Evolutionary conservation across 495 filamentous ascomycete species (phyloP), one percentile per base, ranked within the genome.

Genomic region (Penicillium maclennaniae): DNA sequence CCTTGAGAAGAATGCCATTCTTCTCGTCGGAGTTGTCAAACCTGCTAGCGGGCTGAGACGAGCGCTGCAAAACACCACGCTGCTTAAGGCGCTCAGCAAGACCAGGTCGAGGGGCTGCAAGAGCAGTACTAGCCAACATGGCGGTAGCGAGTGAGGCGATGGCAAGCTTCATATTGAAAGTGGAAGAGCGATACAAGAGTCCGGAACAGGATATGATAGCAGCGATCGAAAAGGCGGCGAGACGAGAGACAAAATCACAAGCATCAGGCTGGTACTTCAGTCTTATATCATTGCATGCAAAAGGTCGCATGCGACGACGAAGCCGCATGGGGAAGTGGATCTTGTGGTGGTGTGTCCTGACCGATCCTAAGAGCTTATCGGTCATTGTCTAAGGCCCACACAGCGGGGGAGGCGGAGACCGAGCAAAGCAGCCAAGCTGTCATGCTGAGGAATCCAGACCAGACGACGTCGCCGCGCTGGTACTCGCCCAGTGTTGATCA

Each of bases 151-250:
- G 10, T 19, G 60, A 38, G 6, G 54, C 47, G 23, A 45, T 50
- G 8, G 53, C 49, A 51, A 69, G 45, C 50, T 68, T 69, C 69
- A 71, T 71, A 12, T 47, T 71, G 51, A 34, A 21, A 21, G 41
- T 23, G 23, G 23, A 1, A 2, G 20, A 25, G 23, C 7, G 4
- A 7, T 31, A 10, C 25, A 15, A 12, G 16, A 28, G 21, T 15
- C n/a, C 4, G 28, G 20, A 41, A 28, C 16, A 45, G 45, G 41
- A 49, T 20, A 21, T 20, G 36, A 38, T 20, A 16, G 16, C 5
- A 46, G 44, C 39, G 19, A 25, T 41, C 15, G 7, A 8, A 25
- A 16, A 43, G 15, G 41, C 37, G 45, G 28, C 25, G 47, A 44
- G 16, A 8, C 34, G 15, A 12, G 8, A 16, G 27, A 16, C 9